These are phyloP conservation scores for Aspergillus sp. DNA, from an alignment of 2,329 filamentous ascomycete species.

Conservation along the genomic window DNA sequence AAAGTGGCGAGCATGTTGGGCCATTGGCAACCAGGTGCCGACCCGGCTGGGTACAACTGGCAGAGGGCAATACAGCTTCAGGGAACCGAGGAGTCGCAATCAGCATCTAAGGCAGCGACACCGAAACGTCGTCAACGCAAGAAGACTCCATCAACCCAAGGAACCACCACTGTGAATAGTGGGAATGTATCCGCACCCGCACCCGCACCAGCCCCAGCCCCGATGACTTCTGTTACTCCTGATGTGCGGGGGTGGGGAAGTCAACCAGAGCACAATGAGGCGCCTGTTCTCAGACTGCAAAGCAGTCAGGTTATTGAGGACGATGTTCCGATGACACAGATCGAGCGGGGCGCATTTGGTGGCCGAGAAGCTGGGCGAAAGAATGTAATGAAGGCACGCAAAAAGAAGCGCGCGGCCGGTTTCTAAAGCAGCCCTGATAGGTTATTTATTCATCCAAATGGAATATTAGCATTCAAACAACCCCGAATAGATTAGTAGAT, in stretches of 20 bases:
- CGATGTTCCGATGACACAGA: constrained; percentile 43
- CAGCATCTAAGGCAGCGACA: constrained; percentile 15
- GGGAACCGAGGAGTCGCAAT: constrained; percentile 25
- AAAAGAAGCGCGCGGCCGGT: constrained; percentile 45
- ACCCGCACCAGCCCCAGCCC: constrained; percentile 20
- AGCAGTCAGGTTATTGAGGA: constrained; percentile 41
- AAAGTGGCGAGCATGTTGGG: constrained; percentile 35
- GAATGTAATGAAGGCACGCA: constrained; percentile 33
- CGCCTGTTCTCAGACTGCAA: constrained; percentile 23
- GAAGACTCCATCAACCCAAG: constrained; percentile 26
- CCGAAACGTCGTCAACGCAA: constrained; percentile 29
- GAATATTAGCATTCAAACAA: background rate
- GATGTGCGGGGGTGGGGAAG: constrained; percentile 33
- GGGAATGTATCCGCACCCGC: constrained; percentile 10
- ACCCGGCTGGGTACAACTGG: constrained; percentile 41
- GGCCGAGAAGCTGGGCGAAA: constrained; percentile 36
- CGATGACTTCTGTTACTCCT: constrained; percentile 29
- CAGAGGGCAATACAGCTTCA: constrained; percentile 25
- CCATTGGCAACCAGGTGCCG: constrained; percentile 38
- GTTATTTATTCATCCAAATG: too few species aligned
- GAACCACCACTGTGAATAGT: constrained; percentile 1
- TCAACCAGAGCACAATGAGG: constrained; percentile 31
- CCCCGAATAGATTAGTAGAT: background rate
- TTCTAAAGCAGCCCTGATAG: constrained; percentile 32
- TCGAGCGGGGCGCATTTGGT: constrained; percentile 43